These are phyloP conservation scores for Lunularia cruciata DNA, from an alignment of 225 moss, liverwort and hornwort species.

Conservation along the genomic window DNA sequence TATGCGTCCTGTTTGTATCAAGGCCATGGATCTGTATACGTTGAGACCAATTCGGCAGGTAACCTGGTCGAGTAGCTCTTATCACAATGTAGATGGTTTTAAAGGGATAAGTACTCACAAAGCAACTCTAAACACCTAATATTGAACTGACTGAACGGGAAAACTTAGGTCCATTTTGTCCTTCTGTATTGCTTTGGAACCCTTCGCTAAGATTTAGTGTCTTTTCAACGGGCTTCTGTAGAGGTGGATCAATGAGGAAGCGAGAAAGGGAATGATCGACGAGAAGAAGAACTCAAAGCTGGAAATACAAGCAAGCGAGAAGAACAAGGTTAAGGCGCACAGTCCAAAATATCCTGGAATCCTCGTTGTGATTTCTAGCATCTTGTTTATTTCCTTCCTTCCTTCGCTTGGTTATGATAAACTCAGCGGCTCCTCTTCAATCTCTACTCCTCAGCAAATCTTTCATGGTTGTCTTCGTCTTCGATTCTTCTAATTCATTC, in stretches of 20 bases:
- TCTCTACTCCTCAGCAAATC: too few relatives aligned
- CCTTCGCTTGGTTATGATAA: too few relatives aligned
- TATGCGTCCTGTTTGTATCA: slow-evolving; percentile 30
- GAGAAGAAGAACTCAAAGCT: slow-evolving; percentile 10
- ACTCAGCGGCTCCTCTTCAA: too few relatives aligned
- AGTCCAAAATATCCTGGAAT: too few relatives aligned
- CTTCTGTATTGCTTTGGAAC: not conserved
- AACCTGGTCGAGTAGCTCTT: not conserved
- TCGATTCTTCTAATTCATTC: too few relatives aligned
- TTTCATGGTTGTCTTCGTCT: too few relatives aligned
- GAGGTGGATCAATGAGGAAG: slow-evolving; percentile 39
- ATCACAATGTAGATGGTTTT: not conserved
- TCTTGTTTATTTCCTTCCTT: too few relatives aligned
- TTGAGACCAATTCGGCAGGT: slow-evolving; percentile 35
- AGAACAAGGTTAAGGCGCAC: too few relatives aligned
- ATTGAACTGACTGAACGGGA: too few relatives aligned
- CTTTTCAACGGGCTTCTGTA: not conserved
- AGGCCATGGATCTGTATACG: slow-evolving; percentile 25
- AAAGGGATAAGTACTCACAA: not conserved
- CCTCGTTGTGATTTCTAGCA: too few relatives aligned
- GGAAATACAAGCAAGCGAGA: not conserved
- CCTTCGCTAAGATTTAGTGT: too few relatives aligned
- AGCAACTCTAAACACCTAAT: too few relatives aligned
- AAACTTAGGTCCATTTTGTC: not conserved
- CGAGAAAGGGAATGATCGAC: slow-evolving; percentile 27